A percentile compares a stretch with the other conserved stretches of the same genome.
These are phyloP conservation scores for Boletus tylopilopsis DNA, from an alignment of 768 basidiomycete genomes.

Conservation along the genomic window DNA sequence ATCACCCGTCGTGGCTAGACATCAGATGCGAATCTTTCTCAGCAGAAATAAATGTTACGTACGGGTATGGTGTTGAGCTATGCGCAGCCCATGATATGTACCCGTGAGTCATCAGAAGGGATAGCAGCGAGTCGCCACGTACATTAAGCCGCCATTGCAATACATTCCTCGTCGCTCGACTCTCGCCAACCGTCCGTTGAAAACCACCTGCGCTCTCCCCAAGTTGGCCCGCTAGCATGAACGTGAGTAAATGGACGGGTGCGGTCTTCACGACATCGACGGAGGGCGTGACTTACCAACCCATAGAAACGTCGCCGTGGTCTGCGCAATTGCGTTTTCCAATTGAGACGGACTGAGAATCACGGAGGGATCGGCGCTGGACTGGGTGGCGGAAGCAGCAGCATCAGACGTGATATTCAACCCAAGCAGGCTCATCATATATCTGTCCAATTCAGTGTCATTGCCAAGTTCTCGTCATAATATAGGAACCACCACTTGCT, in stretches of 20 bases:
- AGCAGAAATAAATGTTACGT: background rate
- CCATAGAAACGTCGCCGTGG: background rate
- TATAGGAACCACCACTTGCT: background rate
- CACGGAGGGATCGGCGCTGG: background rate
- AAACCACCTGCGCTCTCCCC: background rate
- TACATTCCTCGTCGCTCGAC: background rate
- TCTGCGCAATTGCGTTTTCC: background rate
- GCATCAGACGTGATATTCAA: background rate
- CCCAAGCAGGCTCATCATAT: background rate
- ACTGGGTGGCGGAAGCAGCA: background rate
- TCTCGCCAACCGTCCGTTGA: background rate
- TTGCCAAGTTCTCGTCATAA: background rate
- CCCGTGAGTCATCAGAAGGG: background rate
- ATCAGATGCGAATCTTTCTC: background rate
- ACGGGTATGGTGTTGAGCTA: background rate
- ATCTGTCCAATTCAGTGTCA: background rate
- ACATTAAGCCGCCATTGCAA: background rate
- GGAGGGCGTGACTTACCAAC: background rate
- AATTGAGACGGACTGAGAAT: background rate
- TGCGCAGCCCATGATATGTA: background rate
- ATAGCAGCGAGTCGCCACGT: background rate
- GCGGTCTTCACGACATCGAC: background rate
- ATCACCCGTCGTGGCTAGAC: background rate
- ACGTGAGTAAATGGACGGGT: background rate
- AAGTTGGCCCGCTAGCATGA: background rate